phyloP scores from a whole-genome alignment of 345 rosid species.

The Limnanthes douglasii region DNA sequence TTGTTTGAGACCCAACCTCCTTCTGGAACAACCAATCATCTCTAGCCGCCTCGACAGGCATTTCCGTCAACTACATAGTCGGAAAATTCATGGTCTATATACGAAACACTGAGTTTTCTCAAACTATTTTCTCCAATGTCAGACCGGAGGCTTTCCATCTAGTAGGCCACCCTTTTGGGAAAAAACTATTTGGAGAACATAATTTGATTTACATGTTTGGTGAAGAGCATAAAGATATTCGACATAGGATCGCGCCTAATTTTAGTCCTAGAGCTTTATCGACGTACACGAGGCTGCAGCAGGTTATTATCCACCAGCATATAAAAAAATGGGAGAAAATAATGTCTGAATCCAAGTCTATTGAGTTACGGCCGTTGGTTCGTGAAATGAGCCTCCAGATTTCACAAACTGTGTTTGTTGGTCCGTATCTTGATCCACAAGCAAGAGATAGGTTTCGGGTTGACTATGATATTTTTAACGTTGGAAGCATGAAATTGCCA shows the following conservation, averaged over 20 bases:
- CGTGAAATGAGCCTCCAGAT: slow-evolving; percentile 80
- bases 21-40: slow-evolving; percentile 64
- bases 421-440: slow-evolving; percentile 33
- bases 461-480: slow-evolving; percentile 68
- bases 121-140: slow-evolving; percentile 54
- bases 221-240: slow-evolving; percentile 68
- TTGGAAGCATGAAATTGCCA: slow-evolving; percentile 58
- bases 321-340: slow-evolving; percentile 30
- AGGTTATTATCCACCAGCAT: slow-evolving; percentile 46
- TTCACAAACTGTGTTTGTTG: slow-evolving; percentile 78
- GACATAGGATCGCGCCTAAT: slow-evolving; percentile 71
- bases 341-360: slow-evolving; percentile 8
- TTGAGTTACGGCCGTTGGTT: slow-evolving; percentile 27
- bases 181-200: slow-evolving; percentile 74
- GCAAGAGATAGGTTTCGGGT: slow-evolving; percentile 22
- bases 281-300: slow-evolving; percentile 54
- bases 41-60: slow-evolving; percentile 20
- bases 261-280: slow-evolving; percentile 64
- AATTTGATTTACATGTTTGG: slow-evolving; percentile 79
- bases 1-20: slow-evolving; percentile 40
- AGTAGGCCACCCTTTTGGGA: slow-evolving; percentile 78
- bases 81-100: slow-evolving; percentile 59
- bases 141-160: slow-evolving; percentile 72
- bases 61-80: slow-evolving; percentile 49
- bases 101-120: slow-evolving; percentile 51